A percentile compares a stretch with the other conserved stretches of the same genome.
phyloP scores from a whole-genome alignment of 495 filamentous ascomycete genomes.

The Cercophora newfieldiana region DNA sequence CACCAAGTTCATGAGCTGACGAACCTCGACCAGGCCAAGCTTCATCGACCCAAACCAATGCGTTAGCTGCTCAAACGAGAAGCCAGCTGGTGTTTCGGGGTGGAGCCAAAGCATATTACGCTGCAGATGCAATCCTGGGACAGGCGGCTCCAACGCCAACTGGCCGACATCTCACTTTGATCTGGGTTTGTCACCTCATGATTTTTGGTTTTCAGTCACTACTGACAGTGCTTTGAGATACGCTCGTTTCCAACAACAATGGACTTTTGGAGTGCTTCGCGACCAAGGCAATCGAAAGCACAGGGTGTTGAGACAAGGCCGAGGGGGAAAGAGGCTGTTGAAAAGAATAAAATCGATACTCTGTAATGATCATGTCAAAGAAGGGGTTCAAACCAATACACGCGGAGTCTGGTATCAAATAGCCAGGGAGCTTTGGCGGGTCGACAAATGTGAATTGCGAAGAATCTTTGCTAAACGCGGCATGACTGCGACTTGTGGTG shows the following conservation, averaged over 20 bases:
- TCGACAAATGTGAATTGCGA: too few species aligned
- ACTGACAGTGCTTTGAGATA: constrained; percentile 19
- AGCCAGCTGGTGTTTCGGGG: constrained; percentile 4
- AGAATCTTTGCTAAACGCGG: too few species aligned
- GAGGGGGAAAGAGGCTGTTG: neutral
- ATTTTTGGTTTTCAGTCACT: too few species aligned
- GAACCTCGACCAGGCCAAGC: constrained; percentile 14
- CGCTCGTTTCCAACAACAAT: constrained; percentile 28
- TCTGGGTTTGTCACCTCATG: constrained; percentile 19
- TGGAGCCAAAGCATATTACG: constrained; percentile 18
- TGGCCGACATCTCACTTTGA: constrained; percentile 30
- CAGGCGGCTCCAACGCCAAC: constrained; percentile 18
- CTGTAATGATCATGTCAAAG: neutral
- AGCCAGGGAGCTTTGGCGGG: too few species aligned
- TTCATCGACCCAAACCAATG: constrained; percentile 25
- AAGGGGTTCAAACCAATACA: neutral
- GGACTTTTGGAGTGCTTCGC: constrained; percentile 25
- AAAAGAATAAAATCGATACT: neutral
- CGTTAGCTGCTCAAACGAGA: constrained; percentile 27
- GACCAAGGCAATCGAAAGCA: constrained; percentile 20
- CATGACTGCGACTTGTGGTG: too few species aligned
- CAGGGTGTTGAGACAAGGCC: neutral
- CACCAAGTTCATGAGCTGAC: neutral
- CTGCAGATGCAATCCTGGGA: constrained; percentile 31
- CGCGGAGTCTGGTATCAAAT: neutral